Percentiles rank a stretch among this genome's conserved stretches.
phyloP scores from a whole-genome alignment of 257 asterid species.

The Parsonsia alboflavescens region DNA sequence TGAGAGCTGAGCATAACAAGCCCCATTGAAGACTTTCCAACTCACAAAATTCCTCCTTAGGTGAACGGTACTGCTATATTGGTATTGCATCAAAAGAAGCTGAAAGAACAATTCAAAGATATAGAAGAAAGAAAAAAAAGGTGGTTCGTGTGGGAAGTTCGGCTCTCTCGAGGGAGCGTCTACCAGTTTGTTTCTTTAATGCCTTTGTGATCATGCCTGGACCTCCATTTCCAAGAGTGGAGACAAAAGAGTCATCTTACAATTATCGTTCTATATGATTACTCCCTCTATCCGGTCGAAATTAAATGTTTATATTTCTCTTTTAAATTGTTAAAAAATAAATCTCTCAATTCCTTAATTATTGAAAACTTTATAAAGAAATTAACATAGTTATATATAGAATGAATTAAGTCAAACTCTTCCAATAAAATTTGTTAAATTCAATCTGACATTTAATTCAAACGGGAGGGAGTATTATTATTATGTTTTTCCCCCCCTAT shows the following conservation, averaged over 20 bases:
- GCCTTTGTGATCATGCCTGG: slow-evolving; percentile 50
- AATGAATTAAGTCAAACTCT: too few relatives aligned
- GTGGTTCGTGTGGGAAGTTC: not conserved
- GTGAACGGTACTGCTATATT: slow-evolving; percentile 30
- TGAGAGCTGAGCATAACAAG: slow-evolving; percentile 10
- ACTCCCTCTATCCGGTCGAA: too few relatives aligned
- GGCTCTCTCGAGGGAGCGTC: slow-evolving; percentile 63
- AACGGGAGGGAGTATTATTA: too few relatives aligned
- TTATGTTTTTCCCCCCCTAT: too few relatives aligned
- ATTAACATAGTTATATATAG: too few relatives aligned
- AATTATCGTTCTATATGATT: too few relatives aligned
- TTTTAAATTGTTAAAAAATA: too few relatives aligned
- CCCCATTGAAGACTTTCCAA: slow-evolving; percentile 41
- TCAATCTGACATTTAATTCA: too few relatives aligned
- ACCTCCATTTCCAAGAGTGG: slow-evolving; percentile 63
- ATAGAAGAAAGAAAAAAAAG: not conserved
- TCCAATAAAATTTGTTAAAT: too few relatives aligned
- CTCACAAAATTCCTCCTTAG: slow-evolving; percentile 30
- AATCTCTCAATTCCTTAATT: too few relatives aligned
- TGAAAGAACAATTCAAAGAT: slow-evolving; percentile 7
- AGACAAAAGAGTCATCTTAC: slow-evolving; percentile 61
- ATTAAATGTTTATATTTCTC: too few relatives aligned
- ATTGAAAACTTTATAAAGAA: too few relatives aligned
- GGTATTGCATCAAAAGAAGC: slow-evolving; percentile 38
- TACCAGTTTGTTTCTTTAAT: slow-evolving; percentile 27